Percentiles rank a stretch among this genome's conserved stretches.
phyloP scores from a whole-genome alignment of 805 yeast genomes.

The Clavispora phyllophila region DNA sequence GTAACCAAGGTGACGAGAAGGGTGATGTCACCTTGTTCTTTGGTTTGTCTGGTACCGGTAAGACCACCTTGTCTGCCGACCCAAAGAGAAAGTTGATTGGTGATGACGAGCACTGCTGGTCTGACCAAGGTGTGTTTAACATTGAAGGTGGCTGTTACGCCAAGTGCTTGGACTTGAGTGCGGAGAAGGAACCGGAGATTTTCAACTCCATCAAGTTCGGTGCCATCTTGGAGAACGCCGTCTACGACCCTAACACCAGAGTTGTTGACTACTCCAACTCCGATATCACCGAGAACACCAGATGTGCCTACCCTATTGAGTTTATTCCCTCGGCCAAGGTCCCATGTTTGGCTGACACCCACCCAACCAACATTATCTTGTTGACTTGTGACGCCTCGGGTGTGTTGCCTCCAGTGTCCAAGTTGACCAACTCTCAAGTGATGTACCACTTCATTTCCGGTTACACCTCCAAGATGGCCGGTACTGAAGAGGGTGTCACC shows the following conservation, averaged over 20 bases:
- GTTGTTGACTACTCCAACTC: conserved; percentile 81
- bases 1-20: conserved; percentile 77
- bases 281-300: conserved; percentile 89
- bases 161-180: conserved; percentile 84
- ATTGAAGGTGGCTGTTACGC: conserved; percentile 99
- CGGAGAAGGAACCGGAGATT: conserved; percentile 96
- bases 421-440: conserved; percentile 89
- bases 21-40: conserved; percentile 93
- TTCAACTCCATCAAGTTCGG: conserved; percentile 93
- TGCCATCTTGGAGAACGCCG: conserved; percentile 89
- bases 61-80: conserved; percentile 95
- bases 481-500: conserved; percentile 97
- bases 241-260: conserved; percentile 73
- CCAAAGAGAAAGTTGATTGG: conserved; percentile 92
- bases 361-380: conserved; percentile 87
- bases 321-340: conserved; percentile 93
- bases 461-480: conserved; percentile 99
- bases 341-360: conserved; percentile 85
- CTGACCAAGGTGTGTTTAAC: conserved; percentile 96
- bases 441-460: conserved; percentile 99
- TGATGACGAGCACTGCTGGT: conserved; percentile 99
- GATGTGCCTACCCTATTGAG: conserved; percentile 98
- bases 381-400: conserved; percentile 98
- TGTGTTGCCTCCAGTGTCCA: conserved; percentile 95
- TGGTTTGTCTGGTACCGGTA: conserved; percentile 97